Conservation (phyloP, 768 basidiomycete genomes). For the Xerocomellus chrysenteron region DNA sequence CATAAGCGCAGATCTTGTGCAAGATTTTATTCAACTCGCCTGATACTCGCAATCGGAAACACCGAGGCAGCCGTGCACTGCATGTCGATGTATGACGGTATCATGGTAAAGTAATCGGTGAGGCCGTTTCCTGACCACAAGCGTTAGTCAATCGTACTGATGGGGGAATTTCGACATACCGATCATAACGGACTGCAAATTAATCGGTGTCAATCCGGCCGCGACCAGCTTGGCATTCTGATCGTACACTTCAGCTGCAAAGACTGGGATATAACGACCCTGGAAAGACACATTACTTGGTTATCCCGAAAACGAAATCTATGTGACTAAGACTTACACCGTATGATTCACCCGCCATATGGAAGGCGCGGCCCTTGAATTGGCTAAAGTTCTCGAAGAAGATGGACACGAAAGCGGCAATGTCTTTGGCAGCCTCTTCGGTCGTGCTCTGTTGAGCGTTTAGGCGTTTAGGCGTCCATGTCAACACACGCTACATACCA, state of each 20-base stretch:
- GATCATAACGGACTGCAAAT: conserved; percentile 49
- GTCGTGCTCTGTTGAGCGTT: conserved; percentile 47
- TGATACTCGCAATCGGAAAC: conserved; percentile 42
- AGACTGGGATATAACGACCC: conserved; percentile 54
- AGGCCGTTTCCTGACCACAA: conserved; percentile 41
- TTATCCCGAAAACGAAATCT: not conserved
- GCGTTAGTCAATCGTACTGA: not conserved
- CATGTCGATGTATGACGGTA: conserved; percentile 49
- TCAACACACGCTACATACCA: conserved; percentile 29
- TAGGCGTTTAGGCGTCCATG: not conserved
- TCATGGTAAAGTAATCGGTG: conserved; percentile 35
- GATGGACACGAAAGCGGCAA: conserved; percentile 67
- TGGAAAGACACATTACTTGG: conserved; percentile 16
- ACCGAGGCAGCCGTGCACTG: conserved; percentile 53
- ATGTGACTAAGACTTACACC: conserved; percentile 34
- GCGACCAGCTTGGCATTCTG: conserved; percentile 41
- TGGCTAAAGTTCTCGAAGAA: conserved; percentile 74
- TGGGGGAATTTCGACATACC: conserved; percentile 29
- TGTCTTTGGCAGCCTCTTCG: conserved; percentile 66
- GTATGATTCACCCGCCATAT: conserved; percentile 60
- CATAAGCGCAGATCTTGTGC: not conserved
- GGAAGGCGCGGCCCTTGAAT: conserved; percentile 65
- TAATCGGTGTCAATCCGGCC: conserved; percentile 50
- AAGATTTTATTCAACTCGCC: conserved; percentile 6
- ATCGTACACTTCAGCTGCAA: conserved; percentile 49